phyloP scores from a whole-genome alignment of 345 rosid genomes.

The Brassica rapa region DNA sequence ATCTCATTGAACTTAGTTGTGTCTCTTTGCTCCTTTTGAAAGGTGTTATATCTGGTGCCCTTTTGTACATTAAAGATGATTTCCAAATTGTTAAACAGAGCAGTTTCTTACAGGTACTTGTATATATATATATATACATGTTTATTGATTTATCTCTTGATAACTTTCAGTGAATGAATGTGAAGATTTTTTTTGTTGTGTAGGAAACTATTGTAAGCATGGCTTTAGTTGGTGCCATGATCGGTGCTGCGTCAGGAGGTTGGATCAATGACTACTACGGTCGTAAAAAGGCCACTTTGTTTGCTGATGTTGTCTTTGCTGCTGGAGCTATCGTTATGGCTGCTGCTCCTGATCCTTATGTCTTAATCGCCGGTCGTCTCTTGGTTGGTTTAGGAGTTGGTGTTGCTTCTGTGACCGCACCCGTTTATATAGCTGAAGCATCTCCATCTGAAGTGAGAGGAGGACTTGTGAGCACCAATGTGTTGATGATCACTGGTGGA shows the following conservation, averaged over 20 bases:
- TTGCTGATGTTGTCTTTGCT: conserved; percentile 77
- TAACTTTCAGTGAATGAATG: background rate
- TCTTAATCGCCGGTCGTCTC: conserved; percentile 77
- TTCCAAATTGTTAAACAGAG: conserved; percentile 77
- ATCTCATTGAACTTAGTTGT: background rate
- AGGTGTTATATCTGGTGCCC: conserved; percentile 99
- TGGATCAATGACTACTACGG: conserved; percentile 94
- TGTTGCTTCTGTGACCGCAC: conserved; percentile 94
- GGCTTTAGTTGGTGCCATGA: conserved; percentile 94
- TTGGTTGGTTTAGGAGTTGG: conserved; percentile 92
- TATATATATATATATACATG: background rate
- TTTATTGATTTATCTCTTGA: background rate
- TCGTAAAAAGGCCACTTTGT: conserved; percentile 88
- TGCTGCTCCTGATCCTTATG: conserved; percentile 81
- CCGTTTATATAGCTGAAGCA: conserved; percentile 96
- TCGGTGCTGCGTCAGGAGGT: conserved; percentile 93
- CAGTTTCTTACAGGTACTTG: conserved; percentile 78
- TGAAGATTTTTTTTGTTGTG: conserved; percentile 4
- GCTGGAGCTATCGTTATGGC: conserved; percentile 88
- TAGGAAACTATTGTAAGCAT: conserved; percentile 99
- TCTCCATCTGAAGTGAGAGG: conserved; percentile 98
- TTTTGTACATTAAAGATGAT: conserved; percentile 91
- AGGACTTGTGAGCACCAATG: conserved; percentile 95
- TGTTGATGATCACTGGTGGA: conserved; percentile 96
- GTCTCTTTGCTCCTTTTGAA: conserved; percentile 15